These are phyloP conservation scores for Larix kaempferi DNA, from an alignment of 75 land plant species.

Conservation along the genomic window DNA sequence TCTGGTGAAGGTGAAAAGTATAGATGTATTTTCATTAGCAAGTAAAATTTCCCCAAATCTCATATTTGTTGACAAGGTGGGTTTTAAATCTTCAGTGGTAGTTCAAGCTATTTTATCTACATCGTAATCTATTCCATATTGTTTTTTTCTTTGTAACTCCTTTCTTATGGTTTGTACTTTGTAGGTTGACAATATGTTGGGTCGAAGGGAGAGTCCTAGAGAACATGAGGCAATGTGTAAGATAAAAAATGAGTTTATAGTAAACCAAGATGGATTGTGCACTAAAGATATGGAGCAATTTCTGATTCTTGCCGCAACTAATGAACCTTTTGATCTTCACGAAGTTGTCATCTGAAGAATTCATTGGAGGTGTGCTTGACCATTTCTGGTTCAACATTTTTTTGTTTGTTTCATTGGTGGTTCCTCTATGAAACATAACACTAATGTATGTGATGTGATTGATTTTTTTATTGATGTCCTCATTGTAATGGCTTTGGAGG, in stretches of 20 bases:
- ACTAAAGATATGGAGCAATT: conserved; percentile 84
- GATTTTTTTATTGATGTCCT: not conserved
- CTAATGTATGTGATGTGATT: not conserved
- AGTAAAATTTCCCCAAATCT: no score
- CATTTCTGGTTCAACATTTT: not conserved
- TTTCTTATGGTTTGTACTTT: conserved; percentile 2
- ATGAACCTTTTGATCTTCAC: conserved; percentile 93
- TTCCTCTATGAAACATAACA: not conserved
- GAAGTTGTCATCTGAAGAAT: conserved; percentile 88
- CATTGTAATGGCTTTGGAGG: conserved; percentile 25
- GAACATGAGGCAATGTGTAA: no score
- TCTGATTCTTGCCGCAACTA: conserved; percentile 86
- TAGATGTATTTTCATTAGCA: no score
- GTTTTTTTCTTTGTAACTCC: not conserved
- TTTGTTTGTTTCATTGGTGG: not conserved
- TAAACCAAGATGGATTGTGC: conserved; percentile 88
- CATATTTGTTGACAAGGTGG: no score
- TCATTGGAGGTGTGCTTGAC: conserved; percentile 58
- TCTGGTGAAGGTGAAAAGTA: no score
- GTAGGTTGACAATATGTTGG: conserved; percentile 83
- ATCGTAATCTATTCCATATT: no score
- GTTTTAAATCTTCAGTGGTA: no score
- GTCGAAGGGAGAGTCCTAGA: no score
- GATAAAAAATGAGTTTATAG: no score
- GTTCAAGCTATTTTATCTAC: no score